A percentile compares a stretch with the other conserved stretches of the same genome.
phyloP scores from a whole-genome alignment of 1,284 basidiomycete species.

The Naganishia sp. region DNA sequence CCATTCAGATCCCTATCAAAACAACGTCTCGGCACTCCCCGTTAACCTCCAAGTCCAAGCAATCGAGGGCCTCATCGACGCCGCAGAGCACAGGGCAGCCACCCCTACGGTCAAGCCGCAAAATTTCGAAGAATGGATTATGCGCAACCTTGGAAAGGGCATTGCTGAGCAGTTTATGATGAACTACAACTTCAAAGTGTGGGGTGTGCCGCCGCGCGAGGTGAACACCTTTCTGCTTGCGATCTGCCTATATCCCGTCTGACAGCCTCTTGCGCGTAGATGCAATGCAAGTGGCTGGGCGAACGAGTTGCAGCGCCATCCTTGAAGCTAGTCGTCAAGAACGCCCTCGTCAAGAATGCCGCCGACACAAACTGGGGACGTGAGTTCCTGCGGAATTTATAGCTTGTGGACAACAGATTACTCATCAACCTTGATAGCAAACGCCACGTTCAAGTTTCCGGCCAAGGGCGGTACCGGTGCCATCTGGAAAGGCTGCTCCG shows the following conservation, averaged over 20 bases:
- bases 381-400: neutral
- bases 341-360: slow-evolving; percentile 58
- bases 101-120: slow-evolving; percentile 40
- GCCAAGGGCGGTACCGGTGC: slow-evolving; percentile 59
- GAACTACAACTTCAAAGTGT: slow-evolving; percentile 61
- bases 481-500: slow-evolving; percentile 60
- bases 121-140: slow-evolving; percentile 55
- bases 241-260: neutral
- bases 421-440: slow-evolving; percentile 39
- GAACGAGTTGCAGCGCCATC: slow-evolving; percentile 60
- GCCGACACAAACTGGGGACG: slow-evolving; percentile 58
- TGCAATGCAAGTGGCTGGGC: slow-evolving; percentile 62
- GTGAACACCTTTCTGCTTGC: slow-evolving; percentile 35
- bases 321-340: slow-evolving; percentile 57
- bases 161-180: slow-evolving; percentile 60
- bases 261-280: slow-evolving; percentile 40
- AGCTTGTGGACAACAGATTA: neutral
- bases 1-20: slow-evolving; percentile 50
- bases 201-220: slow-evolving; percentile 58
- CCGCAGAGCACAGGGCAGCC: slow-evolving; percentile 39
- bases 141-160: slow-evolving; percentile 58
- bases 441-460: slow-evolving; percentile 60
- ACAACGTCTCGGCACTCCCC: slow-evolving; percentile 59
- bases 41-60: slow-evolving; percentile 57
- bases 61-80: slow-evolving; percentile 59